phyloP scores from a whole-genome alignment of 805 yeast species.

The Ascoidea asiatica region DNA sequence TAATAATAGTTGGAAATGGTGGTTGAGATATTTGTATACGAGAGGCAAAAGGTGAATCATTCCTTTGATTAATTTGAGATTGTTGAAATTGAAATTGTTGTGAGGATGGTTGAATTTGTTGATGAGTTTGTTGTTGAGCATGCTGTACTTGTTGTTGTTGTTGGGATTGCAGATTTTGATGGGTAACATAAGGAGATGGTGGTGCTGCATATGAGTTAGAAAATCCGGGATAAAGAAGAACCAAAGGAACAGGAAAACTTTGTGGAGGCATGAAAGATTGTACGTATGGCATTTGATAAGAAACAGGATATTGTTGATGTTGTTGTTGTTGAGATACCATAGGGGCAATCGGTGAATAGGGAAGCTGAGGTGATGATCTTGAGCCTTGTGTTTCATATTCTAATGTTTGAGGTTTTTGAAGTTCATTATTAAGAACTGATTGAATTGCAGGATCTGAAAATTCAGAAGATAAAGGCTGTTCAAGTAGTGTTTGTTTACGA shows the following conservation, averaged over 20 bases:
- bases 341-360: too few species aligned
- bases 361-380: too few species aligned
- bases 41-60: too few species aligned
- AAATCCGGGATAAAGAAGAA: conserved; percentile 4
- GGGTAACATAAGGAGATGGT: not conserved
- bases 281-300: not conserved
- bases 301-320: not conserved
- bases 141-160: conserved; percentile 1
- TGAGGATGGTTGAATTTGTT: not conserved
- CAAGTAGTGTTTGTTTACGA: conserved; percentile 12
- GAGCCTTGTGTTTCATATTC: too few species aligned
- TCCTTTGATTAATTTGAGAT: not conserved
- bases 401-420: conserved; percentile 47
- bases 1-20: too few species aligned
- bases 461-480: too few species aligned
- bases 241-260: conserved; percentile 4
- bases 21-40: too few species aligned
- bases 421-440: conserved; percentile 52
- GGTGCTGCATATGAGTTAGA: not conserved
- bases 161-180: not conserved
- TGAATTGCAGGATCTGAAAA: too few species aligned
- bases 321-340: too few species aligned
- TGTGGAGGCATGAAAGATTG: conserved; percentile 1
- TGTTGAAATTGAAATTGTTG: not conserved
- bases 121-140: not conserved